These are phyloP conservation scores for Apiospora kogelbergensis DNA, from an alignment of 2,329 filamentous ascomycete genomes.

Conservation along the genomic window DNA sequence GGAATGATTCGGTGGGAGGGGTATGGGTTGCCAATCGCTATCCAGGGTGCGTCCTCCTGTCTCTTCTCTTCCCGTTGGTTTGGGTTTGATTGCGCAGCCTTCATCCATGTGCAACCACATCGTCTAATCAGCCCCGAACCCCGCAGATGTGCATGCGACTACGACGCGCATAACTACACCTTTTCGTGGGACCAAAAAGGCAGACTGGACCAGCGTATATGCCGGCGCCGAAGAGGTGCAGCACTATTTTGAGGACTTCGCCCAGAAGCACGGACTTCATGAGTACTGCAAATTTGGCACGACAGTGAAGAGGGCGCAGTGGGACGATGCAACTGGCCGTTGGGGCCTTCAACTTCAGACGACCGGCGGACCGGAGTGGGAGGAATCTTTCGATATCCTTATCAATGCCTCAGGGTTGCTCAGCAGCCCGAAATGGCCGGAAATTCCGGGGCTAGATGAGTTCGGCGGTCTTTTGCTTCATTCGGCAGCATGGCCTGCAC, in stretches of 20 bases:
- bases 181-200: slow-evolving; percentile 47
- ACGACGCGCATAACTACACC: slow-evolving; percentile 52
- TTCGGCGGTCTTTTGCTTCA: background rate
- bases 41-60: background rate
- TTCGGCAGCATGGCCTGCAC: background rate
- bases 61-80: background rate
- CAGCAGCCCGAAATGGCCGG: background rate
- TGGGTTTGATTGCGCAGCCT: background rate
- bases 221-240: slow-evolving; percentile 42
- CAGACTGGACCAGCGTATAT: slow-evolving; percentile 42
- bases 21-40: background rate
- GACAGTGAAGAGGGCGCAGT: background rate
- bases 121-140: slow-evolving; percentile 39
- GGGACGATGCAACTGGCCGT: background rate
- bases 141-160: slow-evolving; percentile 44
- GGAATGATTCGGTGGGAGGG: slow-evolving; percentile 36
- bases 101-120: background rate
- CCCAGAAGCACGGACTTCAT: slow-evolving; percentile 29
- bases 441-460: background rate
- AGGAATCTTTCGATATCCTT: background rate
- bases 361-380: background rate
- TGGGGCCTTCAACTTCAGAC: background rate
- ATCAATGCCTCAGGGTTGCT: background rate
- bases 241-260: slow-evolving; percentile 41
- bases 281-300: background rate